Percentiles rank a stretch among this genome's conserved stretches.
phyloP scores from a whole-genome alignment of 1,284 basidiomycete species.

The Volvariella volvacea region DNA sequence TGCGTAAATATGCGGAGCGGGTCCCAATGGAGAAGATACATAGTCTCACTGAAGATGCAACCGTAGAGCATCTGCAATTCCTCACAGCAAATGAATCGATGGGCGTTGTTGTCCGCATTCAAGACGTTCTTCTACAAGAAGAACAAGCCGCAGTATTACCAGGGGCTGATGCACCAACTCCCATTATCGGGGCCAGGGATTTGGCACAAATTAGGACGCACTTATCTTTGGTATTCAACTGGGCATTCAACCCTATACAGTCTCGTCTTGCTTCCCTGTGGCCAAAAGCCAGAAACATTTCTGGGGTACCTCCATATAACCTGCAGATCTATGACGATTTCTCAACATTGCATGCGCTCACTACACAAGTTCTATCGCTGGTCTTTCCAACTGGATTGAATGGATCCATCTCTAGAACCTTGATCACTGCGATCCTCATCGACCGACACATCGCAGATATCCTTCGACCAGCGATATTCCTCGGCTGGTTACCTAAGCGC shows the following conservation, averaged over 20 bases:
- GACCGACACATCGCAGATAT: slow-evolving; percentile 51
- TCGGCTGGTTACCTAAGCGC: slow-evolving; percentile 66
- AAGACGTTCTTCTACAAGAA: slow-evolving; percentile 30
- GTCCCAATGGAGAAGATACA: neutral
- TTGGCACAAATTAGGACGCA: slow-evolving; percentile 54
- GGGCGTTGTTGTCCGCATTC: slow-evolving; percentile 42
- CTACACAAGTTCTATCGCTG: slow-evolving; percentile 36
- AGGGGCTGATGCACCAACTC: slow-evolving; percentile 16
- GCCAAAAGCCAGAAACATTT: slow-evolving; percentile 34
- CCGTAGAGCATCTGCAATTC: slow-evolving; percentile 38
- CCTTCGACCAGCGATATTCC: slow-evolving; percentile 46
- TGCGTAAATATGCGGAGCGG: neutral
- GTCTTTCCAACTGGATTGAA: slow-evolving; percentile 46
- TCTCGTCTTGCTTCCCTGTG: slow-evolving; percentile 34
- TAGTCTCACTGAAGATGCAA: neutral
- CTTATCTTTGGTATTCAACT: slow-evolving; percentile 61
- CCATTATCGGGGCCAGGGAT: slow-evolving; percentile 59
- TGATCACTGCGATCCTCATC: slow-evolving; percentile 56
- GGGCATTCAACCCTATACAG: slow-evolving; percentile 55
- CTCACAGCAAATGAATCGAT: slow-evolving; percentile 54
- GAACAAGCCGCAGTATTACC: slow-evolving; percentile 4
- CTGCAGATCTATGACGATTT: slow-evolving; percentile 29
- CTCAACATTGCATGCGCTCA: slow-evolving; percentile 31
- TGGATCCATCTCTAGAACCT: slow-evolving; percentile 41
- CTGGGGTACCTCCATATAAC: slow-evolving; percentile 30